Evolutionary conservation across 2,329 filamentous ascomycete species (phyloP), one percentile per base, ranked within the genome.

Genomic region (Ophiocordyceps unilateralis): DNA sequence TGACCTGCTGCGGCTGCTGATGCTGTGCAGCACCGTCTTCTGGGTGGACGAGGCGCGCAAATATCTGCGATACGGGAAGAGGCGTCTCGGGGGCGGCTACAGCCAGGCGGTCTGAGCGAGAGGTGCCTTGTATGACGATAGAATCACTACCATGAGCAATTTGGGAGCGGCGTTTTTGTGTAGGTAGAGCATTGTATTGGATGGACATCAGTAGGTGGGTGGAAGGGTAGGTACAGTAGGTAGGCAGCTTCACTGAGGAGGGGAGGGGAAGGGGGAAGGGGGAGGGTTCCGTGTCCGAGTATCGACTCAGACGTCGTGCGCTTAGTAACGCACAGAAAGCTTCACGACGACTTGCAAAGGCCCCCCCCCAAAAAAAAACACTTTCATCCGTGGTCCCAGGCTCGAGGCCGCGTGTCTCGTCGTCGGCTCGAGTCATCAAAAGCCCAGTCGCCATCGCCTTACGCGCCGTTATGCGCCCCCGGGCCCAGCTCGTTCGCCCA

Each of bases 1-100:
- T 46, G 91, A 98, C 66, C 61, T 96, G 44, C 54, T 87, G 36
- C 67, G 77, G 46, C 66, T 98, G 51, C 53, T 89, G 23, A 58
- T 76, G 39, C 68, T 98, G 47, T 83, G 88, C 47, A 96, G 88
- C 64, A 78, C 75, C 41, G 91, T 98, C 23, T 93, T 98, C 60
- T 96, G 86, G 85, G 87, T 79, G 12, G 91, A 98, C 60, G 91
- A 98, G 65, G 70, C 70, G 38, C 73, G 91, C 56, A 98, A 98
- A 64, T 93, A 81, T 66, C 74, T 72, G 54, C 72, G 69, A 54
- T 74, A 76, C 51, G 69, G 76, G 41, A 67, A 66, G 54, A 66
- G 70, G 59, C 69, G 72, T 54, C 59, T 75, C 46, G 68, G 68
- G n/a, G 62, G 59, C 46, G 73, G 74, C 43, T 83, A 83, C 56